These are phyloP conservation scores for Rhodofomes roseus DNA, from an alignment of 1,284 basidiomycete species.

Conservation along the genomic window DNA sequence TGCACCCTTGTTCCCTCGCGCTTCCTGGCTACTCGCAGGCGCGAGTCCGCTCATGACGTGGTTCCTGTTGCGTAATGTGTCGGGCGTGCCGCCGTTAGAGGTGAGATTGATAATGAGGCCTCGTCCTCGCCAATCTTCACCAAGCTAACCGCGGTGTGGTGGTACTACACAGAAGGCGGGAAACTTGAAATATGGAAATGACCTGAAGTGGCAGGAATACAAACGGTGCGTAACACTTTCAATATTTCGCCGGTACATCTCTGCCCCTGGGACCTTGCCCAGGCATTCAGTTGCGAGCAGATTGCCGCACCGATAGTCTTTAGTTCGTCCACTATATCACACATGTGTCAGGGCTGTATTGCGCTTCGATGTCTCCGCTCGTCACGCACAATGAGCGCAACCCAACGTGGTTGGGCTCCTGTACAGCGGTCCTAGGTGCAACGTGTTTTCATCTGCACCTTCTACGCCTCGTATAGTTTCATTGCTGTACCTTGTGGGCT, in stretches of 20 bases:
- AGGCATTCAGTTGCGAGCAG: not conserved
- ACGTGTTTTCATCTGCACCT: not conserved
- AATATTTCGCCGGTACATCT: not conserved
- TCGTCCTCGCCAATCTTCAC: not conserved
- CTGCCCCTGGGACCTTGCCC: not conserved
- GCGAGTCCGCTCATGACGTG: constrained; percentile 69
- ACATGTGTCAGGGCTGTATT: not conserved
- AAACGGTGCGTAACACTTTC: constrained; percentile 42
- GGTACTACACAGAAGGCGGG: constrained; percentile 37
- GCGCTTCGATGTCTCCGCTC: not conserved
- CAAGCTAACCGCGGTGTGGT: constrained; percentile 2
- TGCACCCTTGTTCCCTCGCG: constrained; percentile 41
- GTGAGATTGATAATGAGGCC: constrained; percentile 12
- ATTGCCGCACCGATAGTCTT: constrained; percentile 1
- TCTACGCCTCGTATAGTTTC: not conserved
- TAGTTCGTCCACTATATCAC: not conserved
- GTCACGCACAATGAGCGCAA: not conserved
- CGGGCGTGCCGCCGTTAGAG: constrained; percentile 72
- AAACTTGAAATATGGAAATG: constrained; percentile 64
- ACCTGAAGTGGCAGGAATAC: constrained; percentile 67
- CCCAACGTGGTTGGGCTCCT: not conserved
- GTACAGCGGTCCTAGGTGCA: not conserved
- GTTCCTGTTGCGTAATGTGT: constrained; percentile 51
- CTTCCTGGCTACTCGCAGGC: constrained; percentile 45
- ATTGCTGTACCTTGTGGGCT: not conserved